phyloP scores from a whole-genome alignment of 345 rosid genomes.

The Gossypium rotundifolium region DNA sequence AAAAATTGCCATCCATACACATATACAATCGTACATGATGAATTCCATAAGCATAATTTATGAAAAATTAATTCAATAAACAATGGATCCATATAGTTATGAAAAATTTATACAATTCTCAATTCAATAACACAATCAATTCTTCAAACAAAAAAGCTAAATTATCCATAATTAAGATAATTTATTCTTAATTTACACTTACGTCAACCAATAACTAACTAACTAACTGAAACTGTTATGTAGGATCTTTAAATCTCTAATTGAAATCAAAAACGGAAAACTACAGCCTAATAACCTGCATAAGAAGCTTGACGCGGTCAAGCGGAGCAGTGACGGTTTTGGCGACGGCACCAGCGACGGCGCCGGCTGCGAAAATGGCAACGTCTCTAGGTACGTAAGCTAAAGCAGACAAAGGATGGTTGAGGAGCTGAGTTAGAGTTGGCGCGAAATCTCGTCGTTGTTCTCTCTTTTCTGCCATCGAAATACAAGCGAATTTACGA shows the following conservation, averaged over 20 bases:
- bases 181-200: background rate
- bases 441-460: slow-evolving; percentile 45
- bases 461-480: slow-evolving; percentile 53
- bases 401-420: slow-evolving; percentile 64
- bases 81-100: no score
- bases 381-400: slow-evolving; percentile 66
- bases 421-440: slow-evolving; percentile 52
- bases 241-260: background rate
- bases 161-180: background rate
- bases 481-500: slow-evolving; percentile 52
- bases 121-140: background rate
- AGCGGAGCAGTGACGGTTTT: slow-evolving; percentile 92
- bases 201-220: background rate
- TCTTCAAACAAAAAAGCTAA: background rate
- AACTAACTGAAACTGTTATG: background rate
- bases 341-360: slow-evolving; percentile 87
- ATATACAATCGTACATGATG: background rate
- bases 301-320: slow-evolving; percentile 91
- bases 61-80: no score
- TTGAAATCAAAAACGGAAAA: background rate
- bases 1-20: background rate
- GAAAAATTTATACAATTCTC: background rate
- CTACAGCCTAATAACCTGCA: slow-evolving; percentile 59
- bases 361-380: slow-evolving; percentile 83
- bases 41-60: no score